Base-by-base conservation (phyloP, 2,329 filamentous ascomycete species). In the Pleoardoris graminearum region DNA sequence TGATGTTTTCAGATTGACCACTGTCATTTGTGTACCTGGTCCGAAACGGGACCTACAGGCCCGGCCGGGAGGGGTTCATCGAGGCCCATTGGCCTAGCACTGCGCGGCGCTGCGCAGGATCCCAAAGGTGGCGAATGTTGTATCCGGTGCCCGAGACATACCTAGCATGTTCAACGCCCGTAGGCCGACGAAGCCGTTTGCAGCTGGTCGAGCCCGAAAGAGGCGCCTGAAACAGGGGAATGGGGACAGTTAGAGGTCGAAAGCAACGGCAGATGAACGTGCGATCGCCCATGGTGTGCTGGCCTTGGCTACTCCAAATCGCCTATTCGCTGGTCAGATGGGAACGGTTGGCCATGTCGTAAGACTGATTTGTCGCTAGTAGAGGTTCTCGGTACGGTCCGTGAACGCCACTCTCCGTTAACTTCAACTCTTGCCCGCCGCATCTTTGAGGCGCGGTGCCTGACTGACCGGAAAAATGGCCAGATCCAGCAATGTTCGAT, bases 71-170 rank as follows among this genome's bases (percentile, higher is more conserved):
- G 33, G 44, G 16, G 16, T n/a, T 30, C 33, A 38, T 37, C 22
- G 4, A 16, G 44, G 32, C 16, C 22, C n/a, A 30, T 38, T 37
- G 10, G 33, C 17, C 22, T 36, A 21, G 32, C 8, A 36, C 14
- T n/a, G 16, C 32, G 32, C 30, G 36, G 32, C n/a, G n/a, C n/a
- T 17, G 32, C 32, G 23, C 11, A 30, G 33, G 14, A 25, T 2
- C 16, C 44, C 44, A 23, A 21, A 38, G 29, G 44, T 38, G 44
- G 44, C 44, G 23, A 47, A n/a, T 27, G 22, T 17, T n/a, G 12
- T 16, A 29, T 38, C 37, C 44, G 44, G 44, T 47, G 33, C 25
- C 44, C 44, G 44, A 47, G 44, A 27, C 44, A 23, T 27, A 33
- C 30, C 22, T 43, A 14, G 37, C 16, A 21, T 37, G 33, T 16